Percentiles rank a stretch among this genome's conserved stretches.
These are phyloP conservation scores for Chrysanthemum seticuspe DNA, from an alignment of 129 eudicot genomes.

Conservation along the genomic window DNA sequence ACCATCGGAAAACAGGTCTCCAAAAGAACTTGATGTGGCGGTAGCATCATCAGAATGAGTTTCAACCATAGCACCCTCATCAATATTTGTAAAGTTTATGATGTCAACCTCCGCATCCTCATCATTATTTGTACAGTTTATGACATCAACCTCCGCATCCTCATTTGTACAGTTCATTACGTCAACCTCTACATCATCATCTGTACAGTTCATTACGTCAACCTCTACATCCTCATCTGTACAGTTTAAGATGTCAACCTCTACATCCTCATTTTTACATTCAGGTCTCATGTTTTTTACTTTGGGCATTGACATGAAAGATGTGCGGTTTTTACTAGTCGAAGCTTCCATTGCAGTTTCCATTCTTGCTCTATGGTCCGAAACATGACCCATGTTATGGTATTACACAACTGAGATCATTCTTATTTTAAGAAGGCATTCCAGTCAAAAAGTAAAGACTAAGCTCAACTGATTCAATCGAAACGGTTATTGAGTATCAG, in stretches of 20 bases:
- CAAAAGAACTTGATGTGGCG: constrained; percentile 80
- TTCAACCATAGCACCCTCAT: constrained; percentile 25
- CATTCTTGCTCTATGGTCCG: constrained; percentile 41
- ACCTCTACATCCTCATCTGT: background rate
- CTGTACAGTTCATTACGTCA: constrained; percentile 3
- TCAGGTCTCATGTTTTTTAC: constrained; percentile 39
- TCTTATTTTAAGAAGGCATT: constrained; percentile 5
- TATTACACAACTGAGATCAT: constrained; percentile 4
- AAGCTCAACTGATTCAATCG: constrained; percentile 16
- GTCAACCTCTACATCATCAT: constrained; percentile 19
- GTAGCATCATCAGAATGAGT: constrained; percentile 43
- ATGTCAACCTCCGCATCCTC: constrained; percentile 36
- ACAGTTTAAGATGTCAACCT: constrained; percentile 1
- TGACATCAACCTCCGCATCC: constrained; percentile 18
- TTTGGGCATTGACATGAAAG: constrained; percentile 30
- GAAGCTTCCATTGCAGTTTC: constrained; percentile 45
- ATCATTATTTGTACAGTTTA: constrained; percentile 20
- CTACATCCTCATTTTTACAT: constrained; percentile 7
- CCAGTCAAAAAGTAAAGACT: constrained; percentile 8
- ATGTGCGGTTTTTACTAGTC: constrained; percentile 24
- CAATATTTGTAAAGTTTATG: constrained; percentile 27
- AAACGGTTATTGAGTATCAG: background rate
- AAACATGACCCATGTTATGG: constrained; percentile 12
- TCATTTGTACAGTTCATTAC: constrained; percentile 15
- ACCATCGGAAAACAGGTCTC: constrained; percentile 35